phyloP scores from a whole-genome alignment of 2,329 filamentous ascomycete genomes.

The Paecilomyces variotii region DNA sequence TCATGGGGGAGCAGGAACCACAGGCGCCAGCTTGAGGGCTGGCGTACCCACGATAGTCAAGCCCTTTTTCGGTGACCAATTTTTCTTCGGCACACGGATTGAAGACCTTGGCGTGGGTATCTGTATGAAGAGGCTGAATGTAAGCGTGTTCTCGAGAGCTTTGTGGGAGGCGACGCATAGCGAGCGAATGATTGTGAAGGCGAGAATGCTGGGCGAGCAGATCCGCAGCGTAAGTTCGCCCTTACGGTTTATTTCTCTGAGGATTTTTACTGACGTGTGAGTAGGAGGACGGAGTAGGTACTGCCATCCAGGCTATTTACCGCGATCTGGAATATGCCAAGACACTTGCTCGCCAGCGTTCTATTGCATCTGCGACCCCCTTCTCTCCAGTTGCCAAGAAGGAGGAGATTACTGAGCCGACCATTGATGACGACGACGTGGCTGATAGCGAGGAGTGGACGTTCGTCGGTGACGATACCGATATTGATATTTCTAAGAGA shows the following conservation, averaged over 20 bases:
- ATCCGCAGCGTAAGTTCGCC: constrained; percentile 65
- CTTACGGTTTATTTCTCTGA: not conserved
- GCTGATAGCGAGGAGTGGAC: constrained; percentile 83
- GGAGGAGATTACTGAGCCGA: constrained; percentile 28
- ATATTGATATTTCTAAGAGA: constrained; percentile 33
- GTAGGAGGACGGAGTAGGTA: constrained; percentile 83
- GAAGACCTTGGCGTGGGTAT: constrained; percentile 92
- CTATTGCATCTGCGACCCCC: constrained; percentile 26
- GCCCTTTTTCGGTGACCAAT: constrained; percentile 97
- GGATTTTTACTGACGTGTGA: constrained; percentile 17
- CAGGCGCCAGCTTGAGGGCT: constrained; percentile 81
- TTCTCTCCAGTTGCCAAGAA: constrained; percentile 26
- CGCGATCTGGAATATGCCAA: constrained; percentile 90
- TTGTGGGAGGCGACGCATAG: constrained; percentile 88
- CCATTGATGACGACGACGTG: constrained; percentile 44
- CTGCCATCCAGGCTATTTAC: constrained; percentile 86
- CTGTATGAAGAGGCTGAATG: constrained; percentile 79
- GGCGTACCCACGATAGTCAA: constrained; percentile 91
- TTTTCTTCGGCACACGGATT: constrained; percentile 84
- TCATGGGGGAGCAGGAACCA: constrained; percentile 91
- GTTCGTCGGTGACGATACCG: constrained; percentile 62
- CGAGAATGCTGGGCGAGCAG: constrained; percentile 69
- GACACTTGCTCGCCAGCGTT: constrained; percentile 63
- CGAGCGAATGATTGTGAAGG: constrained; percentile 85
- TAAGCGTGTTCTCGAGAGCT: constrained; percentile 74